phyloP scores from a whole-genome alignment of 331 rosid species.

The Rosa hybrid region DNA sequence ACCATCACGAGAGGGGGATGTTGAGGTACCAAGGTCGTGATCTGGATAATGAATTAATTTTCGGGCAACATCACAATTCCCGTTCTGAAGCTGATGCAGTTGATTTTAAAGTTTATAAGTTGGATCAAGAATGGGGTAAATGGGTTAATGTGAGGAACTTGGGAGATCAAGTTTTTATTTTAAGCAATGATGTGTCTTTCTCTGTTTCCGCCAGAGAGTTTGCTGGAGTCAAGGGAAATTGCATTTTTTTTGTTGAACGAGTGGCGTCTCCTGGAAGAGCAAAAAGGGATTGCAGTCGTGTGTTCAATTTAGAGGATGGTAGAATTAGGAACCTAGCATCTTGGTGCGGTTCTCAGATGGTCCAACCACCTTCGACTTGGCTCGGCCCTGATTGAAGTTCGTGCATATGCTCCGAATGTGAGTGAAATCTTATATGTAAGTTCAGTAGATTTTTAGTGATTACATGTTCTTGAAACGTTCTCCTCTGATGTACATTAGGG shows the following conservation, averaged over 20 bases:
- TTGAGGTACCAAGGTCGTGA: not conserved
- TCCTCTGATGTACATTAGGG: not conserved
- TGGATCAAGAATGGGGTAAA: slow-evolving; percentile 41
- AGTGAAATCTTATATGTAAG: not conserved
- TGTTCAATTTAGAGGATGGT: too few species aligned
- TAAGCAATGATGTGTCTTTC: slow-evolving; percentile 41
- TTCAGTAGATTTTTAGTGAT: not conserved
- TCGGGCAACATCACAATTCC: not conserved
- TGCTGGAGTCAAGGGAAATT: slow-evolving; percentile 29
- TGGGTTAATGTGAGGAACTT: slow-evolving; percentile 52
- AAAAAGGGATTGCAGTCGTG: too few species aligned
- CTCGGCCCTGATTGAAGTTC: too few species aligned
- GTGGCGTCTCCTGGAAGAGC: slow-evolving; percentile 11
- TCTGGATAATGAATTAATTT: not conserved
- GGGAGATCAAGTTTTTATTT: slow-evolving; percentile 45
- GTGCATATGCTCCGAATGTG: not conserved
- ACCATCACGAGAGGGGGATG: not conserved
- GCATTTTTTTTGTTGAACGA: slow-evolving; percentile 41
- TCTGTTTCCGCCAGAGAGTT: slow-evolving; percentile 41
- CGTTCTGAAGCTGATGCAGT: slow-evolving; percentile 17
- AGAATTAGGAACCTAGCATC: too few species aligned
- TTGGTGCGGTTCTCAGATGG: too few species aligned
- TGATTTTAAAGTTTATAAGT: slow-evolving; percentile 46
- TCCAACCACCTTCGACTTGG: too few species aligned
- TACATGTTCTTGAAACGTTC: not conserved